Base-by-base conservation (phyloP, 495 filamentous ascomycete genomes). In the Schizothecium vesticola region DNA sequence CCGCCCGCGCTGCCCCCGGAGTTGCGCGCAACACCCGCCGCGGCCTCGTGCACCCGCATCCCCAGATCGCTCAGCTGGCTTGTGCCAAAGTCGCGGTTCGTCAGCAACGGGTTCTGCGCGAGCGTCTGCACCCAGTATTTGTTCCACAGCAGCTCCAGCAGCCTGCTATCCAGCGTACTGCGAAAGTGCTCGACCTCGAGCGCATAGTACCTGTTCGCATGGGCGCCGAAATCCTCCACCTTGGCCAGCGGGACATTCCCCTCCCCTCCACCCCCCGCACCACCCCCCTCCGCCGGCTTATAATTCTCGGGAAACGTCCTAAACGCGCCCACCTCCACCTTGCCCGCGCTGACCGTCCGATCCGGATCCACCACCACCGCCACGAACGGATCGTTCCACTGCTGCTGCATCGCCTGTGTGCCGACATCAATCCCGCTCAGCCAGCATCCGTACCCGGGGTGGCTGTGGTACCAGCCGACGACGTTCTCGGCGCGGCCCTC, bases 41-140 rank as follows among this genome's bases (percentile, higher is more conserved):
- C 83, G 3, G 87, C 87, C 61, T 92, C 87, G 65, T 83, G 79
- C 71, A 96, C 87, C 79, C 97, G 97, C 63, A 86, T 84, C 55
- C 88, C 89, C 61, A 98, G 82, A 79, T 99, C 96, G 60, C 87
- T 79, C 80, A 99, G 97, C 79, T 97, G 94, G 77, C 93, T 94
- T 72, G 89, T 96, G 63, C 88, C 88, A 76, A 92, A 99, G 69
- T 97, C 95, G 70, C 94, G 90, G 72, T 97, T 97, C 57, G 92
- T 91, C 70, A 97, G 90, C 11, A 98, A 85, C 58, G 96, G 94
- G 71, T 87, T 94, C 75, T 97, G 92, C n/a, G 92, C 94, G n/a
- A 99, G 86, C 25, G 96, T 99, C 67, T 93, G 89, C 25, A 98
- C 94, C 96, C 96, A 99, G 81, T 99, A 99, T 77, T 99, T 99